phyloP scores from a whole-genome alignment of 2,329 filamentous ascomycete species.

The Thyridium curvatum region DNA sequence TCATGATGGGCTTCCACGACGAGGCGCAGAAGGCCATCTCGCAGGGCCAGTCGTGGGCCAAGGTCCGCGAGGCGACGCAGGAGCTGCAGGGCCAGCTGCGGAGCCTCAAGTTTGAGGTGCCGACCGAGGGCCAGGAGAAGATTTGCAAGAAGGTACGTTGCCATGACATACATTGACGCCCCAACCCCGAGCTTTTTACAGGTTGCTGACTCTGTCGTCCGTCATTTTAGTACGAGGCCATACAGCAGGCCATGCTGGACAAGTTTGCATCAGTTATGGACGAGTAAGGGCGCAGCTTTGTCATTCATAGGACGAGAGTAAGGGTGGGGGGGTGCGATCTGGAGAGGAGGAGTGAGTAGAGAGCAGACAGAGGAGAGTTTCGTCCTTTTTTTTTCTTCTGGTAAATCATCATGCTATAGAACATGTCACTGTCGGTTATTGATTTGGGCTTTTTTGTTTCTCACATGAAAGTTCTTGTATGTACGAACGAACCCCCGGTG shows the following conservation, averaged over 20 bases:
- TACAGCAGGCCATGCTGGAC: constrained; percentile 88
- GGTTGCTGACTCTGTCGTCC: constrained; percentile 1
- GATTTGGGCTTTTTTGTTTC: no score
- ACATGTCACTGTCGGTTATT: no score
- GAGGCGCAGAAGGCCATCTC: constrained; percentile 93
- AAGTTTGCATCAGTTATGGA: constrained; percentile 96
- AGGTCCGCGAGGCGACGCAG: constrained; percentile 83
- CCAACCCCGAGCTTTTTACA: constrained; percentile 1
- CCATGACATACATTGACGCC: not conserved
- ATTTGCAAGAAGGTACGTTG: constrained; percentile 73
- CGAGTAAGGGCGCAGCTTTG: constrained; percentile 57
- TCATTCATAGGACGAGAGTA: no score
- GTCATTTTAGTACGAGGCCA: constrained; percentile 70
- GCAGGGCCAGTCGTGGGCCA: constrained; percentile 86
- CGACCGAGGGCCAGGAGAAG: constrained; percentile 73
- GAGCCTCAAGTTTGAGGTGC: constrained; percentile 95
- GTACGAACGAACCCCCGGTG: no score
- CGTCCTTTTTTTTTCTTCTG: no score
- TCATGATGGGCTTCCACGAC: constrained; percentile 96
- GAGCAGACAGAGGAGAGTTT: no score
- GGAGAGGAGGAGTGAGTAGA: no score
- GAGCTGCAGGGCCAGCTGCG: constrained; percentile 82
- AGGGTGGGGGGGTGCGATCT: no score
- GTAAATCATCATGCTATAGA: no score
- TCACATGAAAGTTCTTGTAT: no score